Conservation (phyloP, 176 grass and related monocot genomes). For the Canna indica region DNA sequence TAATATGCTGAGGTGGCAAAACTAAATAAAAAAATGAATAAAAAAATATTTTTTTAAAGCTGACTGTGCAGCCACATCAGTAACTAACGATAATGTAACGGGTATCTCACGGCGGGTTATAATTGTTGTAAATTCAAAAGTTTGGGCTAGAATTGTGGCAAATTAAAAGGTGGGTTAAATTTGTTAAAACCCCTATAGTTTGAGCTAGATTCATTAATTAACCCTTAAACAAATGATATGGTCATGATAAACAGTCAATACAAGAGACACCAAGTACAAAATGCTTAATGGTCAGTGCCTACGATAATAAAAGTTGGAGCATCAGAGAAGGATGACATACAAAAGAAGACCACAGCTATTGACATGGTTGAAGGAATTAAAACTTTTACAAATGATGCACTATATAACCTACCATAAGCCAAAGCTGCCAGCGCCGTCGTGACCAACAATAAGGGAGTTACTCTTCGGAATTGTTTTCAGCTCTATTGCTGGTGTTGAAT, state of each 20-base stretch:
- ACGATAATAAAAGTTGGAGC: neutral
- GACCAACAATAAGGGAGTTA: conserved; percentile 49
- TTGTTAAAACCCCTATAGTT: no score
- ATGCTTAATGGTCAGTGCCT: neutral
- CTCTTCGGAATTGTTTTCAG: conserved; percentile 55
- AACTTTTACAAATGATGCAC: neutral
- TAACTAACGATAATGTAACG: no score
- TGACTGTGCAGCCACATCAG: no score
- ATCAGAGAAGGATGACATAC: neutral
- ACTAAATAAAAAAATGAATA: no score
- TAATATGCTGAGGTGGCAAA: no score
- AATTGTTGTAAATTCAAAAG: no score
- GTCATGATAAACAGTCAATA: neutral
- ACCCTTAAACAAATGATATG: neutral
- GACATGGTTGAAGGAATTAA: neutral
- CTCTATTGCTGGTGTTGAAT: conserved; percentile 46
- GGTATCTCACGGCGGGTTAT: no score
- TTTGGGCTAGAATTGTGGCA: no score
- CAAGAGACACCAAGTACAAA: neutral
- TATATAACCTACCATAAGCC: conserved; percentile 65
- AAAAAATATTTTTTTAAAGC: no score
- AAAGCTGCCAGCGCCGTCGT: conserved; percentile 70
- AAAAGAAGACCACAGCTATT: neutral
- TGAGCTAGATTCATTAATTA: no score
- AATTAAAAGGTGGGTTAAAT: no score